phyloP scores from a whole-genome alignment of 2,329 filamentous ascomycete species.

The Aspergillus hiratsukae region DNA sequence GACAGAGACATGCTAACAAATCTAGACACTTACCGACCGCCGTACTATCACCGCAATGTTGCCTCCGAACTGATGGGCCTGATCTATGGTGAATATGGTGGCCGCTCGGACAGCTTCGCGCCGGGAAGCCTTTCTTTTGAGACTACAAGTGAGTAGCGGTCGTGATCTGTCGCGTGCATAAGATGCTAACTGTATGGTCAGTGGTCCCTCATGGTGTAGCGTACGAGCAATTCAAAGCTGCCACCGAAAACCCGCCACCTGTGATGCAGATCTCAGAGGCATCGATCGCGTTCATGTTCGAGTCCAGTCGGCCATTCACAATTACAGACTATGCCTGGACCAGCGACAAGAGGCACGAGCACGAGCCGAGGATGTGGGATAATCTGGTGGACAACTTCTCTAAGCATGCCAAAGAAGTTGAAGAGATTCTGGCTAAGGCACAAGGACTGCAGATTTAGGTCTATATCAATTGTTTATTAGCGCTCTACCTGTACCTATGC shows the following conservation, averaged over 20 bases:
- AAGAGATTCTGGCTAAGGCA: constrained; percentile 38
- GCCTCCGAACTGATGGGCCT: constrained; percentile 38
- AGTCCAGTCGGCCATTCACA: constrained; percentile 31
- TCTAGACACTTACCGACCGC: constrained; percentile 37
- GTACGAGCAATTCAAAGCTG: constrained; percentile 32
- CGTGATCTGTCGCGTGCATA: not conserved
- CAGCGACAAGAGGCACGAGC: constrained; percentile 40
- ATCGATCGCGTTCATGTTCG: constrained; percentile 35
- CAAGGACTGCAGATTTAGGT: constrained; percentile 15
- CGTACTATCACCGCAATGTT: constrained; percentile 42
- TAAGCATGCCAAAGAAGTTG: constrained; percentile 43
- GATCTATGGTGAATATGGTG: constrained; percentile 32
- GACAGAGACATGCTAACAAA: not conserved
- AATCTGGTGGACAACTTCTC: constrained; percentile 51
- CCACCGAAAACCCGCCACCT: constrained; percentile 22
- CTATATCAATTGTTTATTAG: not conserved
- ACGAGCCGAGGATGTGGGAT: constrained; percentile 53
- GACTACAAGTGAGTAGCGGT: constrained; percentile 26
- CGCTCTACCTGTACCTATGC: not conserved
- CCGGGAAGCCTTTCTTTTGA: constrained; percentile 34
- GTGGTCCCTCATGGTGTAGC: constrained; percentile 36
- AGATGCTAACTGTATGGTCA: constrained; percentile 7
- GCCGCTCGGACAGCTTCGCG: constrained; percentile 31
- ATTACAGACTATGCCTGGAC: constrained; percentile 35
- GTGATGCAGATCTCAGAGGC: constrained; percentile 29